Base-by-base conservation (phyloP, 768 basidiomycete genomes). In the Mycena rosella region DNA sequence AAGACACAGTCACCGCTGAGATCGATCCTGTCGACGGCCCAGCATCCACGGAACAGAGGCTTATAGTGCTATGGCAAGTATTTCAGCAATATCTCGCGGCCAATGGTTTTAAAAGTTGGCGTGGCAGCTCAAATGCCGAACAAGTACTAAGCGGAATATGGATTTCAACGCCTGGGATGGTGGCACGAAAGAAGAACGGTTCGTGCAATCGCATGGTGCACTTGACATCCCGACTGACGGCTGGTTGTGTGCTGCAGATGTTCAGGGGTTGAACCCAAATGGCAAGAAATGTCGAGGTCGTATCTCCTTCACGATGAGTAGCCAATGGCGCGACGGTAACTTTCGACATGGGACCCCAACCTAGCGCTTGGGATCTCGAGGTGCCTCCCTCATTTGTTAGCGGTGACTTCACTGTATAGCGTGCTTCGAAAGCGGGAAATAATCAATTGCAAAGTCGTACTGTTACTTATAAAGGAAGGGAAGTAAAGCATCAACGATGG, bases 121-220 rank as follows among this genome's bases (percentile, higher is more conserved):
- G 20, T 34, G 4, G 14, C 29, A 58, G 56, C 40, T 58, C 56
- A 24, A 58, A 58, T 22, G 56, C 56, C 18, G 56, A 58, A 58
- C 56, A 58, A 58, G 44, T 45, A 18, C 56, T 9, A 58, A 58
- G 56, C 56, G 56, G 20, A 58, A 58, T 29, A 58, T 58, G 56
- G 56, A 58, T 15, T 58, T 58, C 44, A 58, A 58, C 42, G 56
- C 56, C 5, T 58, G 30, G 24, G 56, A 58, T 45, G 56, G 56
- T 1, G 56, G 56, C 11, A 58, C 56, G 1, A 58, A 58, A 42
- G 56, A 58, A 45, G 56, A 42, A 26, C 34, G 54, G 54, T 56
- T 14, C 3, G 51, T 52, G 30, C 32, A 34, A 29, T 32, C 30
- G 20, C 22, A 17, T 9, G 18, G 2, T 32, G 8, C 30, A 20